Base-by-base conservation (phyloP, 345 rosid species). In the Eucalyptus sp. region DNA sequence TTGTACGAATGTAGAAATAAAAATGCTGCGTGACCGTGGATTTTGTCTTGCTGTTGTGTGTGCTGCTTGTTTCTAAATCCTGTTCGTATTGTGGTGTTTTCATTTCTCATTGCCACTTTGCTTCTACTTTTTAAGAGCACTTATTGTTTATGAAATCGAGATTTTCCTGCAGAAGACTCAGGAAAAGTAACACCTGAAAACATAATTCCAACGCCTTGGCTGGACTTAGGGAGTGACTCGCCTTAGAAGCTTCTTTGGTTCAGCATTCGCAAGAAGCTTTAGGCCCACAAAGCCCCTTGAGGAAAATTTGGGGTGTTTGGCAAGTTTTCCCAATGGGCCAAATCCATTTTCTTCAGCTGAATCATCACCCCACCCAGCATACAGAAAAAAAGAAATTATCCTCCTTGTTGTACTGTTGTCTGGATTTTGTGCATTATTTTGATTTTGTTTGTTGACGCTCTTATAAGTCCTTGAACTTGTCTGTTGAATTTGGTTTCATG, bases 131-230 rank as follows among this genome's bases (percentile, higher is more conserved):
- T 62, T 13, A 60, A 60, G 33, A 29, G 33, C 68, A 6, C 71
- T 97, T 50, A 51, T 13, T 97, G 86, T 33, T 46, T 31, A 91
- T 91, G 89, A 54, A 54, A 92, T 96, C 13, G 88, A 88, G 49
- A 89, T 94, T 88, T 93, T 95, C 1, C 62, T 2, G 3, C 29
- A 56, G 62, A 56, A 88, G 92, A 95, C 91, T 94, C 95, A 88
- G 93, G 94, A 90, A 96, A 95, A 86, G 93, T 95, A 29, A 90
- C 87, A 56, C 62, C 29, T 20, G 27, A 56, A 56, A 56, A 56
- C 1, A 56, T 56, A 56, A 17, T 56, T 56, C 6, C 29, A 22
- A 22, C 62, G 4, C 62, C 62, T 22, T 9, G 27, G 29, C 29
- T 56, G 10, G 62, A 56, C 27, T 20, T 56, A 56, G 5, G 62